phyloP scores from a whole-genome alignment of 352 stramenopile species.

The Phytophthora pseudosyringae region DNA sequence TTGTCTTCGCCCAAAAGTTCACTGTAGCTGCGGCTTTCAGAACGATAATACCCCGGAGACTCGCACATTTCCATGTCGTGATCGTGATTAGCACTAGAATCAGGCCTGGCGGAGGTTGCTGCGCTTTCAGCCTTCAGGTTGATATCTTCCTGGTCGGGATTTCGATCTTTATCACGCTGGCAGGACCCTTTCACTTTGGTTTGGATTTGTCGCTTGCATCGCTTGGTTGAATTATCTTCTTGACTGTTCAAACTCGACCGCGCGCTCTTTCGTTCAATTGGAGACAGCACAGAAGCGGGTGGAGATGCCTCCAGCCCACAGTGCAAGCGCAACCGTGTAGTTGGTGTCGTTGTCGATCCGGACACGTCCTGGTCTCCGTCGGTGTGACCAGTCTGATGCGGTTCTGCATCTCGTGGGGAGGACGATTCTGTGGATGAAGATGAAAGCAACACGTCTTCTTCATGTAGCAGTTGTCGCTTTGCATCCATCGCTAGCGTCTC shows the following conservation, averaged over 20 bases:
- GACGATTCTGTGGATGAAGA: conserved; percentile 37
- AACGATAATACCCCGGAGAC: conserved; percentile 2
- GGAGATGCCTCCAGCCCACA: conserved; percentile 18
- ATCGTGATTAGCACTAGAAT: not conserved
- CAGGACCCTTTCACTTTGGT: conserved; percentile 11
- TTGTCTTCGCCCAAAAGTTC: conserved; percentile 13
- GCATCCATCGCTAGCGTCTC: conserved; percentile 46
- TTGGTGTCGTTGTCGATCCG: conserved; percentile 26
- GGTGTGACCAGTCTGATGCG: not conserved
- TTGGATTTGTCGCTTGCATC: conserved; percentile 30
- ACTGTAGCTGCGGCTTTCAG: not conserved
- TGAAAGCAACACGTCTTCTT: conserved; percentile 33
- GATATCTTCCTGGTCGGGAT: not conserved
- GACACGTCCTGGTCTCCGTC: conserved; percentile 4
- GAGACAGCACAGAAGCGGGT: conserved; percentile 32
- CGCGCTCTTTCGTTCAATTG: conserved; percentile 28
- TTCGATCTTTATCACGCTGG: conserved; percentile 1
- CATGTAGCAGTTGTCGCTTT: conserved; percentile 41
- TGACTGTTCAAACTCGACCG: conserved; percentile 12
- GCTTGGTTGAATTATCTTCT: conserved; percentile 21
- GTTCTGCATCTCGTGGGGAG: conserved; percentile 16
- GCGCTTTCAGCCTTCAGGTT: not conserved
- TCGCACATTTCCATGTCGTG: conserved; percentile 17
- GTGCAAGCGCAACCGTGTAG: conserved; percentile 21
- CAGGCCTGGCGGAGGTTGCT: not conserved